phyloP scores from a whole-genome alignment of 2,329 filamentous ascomycete species.

The Aaosphaeria arxii region DNA sequence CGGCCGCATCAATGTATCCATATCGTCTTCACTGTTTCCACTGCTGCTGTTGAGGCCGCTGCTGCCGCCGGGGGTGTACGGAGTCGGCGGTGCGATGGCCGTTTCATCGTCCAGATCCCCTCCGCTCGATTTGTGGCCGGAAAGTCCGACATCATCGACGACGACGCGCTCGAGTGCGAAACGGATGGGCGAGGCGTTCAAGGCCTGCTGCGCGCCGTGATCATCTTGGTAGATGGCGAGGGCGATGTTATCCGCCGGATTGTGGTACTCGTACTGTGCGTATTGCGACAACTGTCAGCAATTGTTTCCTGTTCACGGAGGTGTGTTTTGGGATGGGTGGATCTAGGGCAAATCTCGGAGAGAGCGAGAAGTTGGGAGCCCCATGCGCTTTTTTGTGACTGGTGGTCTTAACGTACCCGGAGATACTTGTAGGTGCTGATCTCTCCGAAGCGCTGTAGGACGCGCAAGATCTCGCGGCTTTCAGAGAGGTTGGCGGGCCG shows the following conservation, averaged over 20 bases:
- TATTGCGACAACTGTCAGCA: not conserved
- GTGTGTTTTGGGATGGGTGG: no score
- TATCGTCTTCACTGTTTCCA: not conserved
- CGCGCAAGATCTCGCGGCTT: constrained; percentile 47
- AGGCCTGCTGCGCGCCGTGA: constrained; percentile 38
- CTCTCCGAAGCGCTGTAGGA: constrained; percentile 49
- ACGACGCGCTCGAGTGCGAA: constrained; percentile 42
- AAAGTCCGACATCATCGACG: constrained; percentile 1
- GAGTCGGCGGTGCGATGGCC: not conserved
- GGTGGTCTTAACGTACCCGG: constrained; percentile 23
- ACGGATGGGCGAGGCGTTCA: constrained; percentile 45
- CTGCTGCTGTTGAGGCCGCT: not conserved
- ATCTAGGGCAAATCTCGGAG: no score
- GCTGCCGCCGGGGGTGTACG: not conserved
- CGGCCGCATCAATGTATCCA: not conserved
- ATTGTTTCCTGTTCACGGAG: not conserved
- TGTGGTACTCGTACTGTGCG: constrained; percentile 43
- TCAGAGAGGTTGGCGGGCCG: constrained; percentile 48
- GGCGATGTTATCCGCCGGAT: constrained; percentile 40
- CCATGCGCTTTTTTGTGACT: not conserved
- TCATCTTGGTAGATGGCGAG: constrained; percentile 47
- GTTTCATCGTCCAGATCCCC: not conserved
- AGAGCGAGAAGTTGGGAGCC: no score
- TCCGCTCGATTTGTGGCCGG: not conserved
- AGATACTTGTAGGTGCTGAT: constrained; percentile 48